Evolutionary conservation across 2,329 filamentous ascomycete genomes (phyloP).

Genomic region (Blastomyces parvus): DNA sequence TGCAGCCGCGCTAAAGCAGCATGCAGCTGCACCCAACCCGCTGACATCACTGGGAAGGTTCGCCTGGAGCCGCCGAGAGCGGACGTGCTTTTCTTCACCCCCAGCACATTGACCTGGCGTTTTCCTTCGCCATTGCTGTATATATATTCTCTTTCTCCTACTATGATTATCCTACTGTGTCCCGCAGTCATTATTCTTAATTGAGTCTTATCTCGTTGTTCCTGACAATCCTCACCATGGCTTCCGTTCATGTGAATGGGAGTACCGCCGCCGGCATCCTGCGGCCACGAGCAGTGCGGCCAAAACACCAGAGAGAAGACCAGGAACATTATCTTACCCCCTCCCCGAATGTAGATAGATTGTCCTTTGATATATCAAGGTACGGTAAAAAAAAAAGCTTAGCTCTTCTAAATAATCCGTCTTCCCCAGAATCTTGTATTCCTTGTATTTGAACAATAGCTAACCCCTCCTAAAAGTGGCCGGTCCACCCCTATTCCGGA

Average conservation of each 20-base stretch:
- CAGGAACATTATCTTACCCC: conserved; percentile 5
- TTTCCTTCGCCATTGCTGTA: not conserved
- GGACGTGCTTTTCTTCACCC: not conserved
- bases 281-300: conserved; percentile 12
- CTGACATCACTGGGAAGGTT: conserved; percentile 6
- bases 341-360: conserved; percentile 9
- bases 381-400: conserved; percentile 10
- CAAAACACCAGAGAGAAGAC: conserved; percentile 9
- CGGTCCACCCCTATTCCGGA: conserved; percentile 72
- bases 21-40: not conserved
- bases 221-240: conserved; percentile 20
- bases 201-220: not conserved
- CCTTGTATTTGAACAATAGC: not conserved
- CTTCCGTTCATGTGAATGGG: conserved; percentile 21
- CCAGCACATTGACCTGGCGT: not conserved
- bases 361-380: conserved; percentile 24
- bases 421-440: not conserved
- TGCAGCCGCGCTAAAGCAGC: too few species aligned
- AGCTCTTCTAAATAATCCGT: not conserved
- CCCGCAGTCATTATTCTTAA: not conserved
- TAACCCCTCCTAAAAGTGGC: conserved; percentile 46
- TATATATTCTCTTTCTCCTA: conserved; percentile 2
- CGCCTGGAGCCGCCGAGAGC: not conserved
- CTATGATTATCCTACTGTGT: not conserved
- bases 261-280: conserved; percentile 9